phyloP scores from a whole-genome alignment of 805 yeast species.

The Vanderwaltozyma yarrowii region DNA sequence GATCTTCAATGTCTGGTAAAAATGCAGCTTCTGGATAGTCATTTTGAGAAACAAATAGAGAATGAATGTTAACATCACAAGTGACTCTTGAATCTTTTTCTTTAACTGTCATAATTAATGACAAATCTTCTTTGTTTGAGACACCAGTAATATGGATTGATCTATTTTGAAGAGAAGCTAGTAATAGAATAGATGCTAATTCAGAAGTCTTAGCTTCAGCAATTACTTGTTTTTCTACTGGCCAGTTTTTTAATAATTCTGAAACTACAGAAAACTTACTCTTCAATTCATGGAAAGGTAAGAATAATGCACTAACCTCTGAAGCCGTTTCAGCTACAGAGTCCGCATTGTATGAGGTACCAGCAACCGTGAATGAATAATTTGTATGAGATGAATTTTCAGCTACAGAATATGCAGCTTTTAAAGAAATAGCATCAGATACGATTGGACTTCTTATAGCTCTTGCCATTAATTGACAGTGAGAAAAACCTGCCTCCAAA shows the following conservation, averaged over 20 bases:
- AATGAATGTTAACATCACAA: conserved; percentile 76
- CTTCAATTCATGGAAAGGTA: conserved; percentile 68
- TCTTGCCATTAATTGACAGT: conserved; percentile 69
- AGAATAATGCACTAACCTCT: conserved; percentile 66
- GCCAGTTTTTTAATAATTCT: conserved; percentile 77
- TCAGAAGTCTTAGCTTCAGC: conserved; percentile 91
- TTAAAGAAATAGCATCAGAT: conserved; percentile 54
- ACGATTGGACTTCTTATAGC: conserved; percentile 50
- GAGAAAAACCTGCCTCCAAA: conserved; percentile 80
- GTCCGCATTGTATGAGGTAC: conserved; percentile 56
- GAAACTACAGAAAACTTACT: conserved; percentile 70
- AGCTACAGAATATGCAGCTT: conserved; percentile 44
- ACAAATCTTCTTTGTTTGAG: conserved; percentile 68
- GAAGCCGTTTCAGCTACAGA: conserved; percentile 52
- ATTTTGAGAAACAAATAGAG: conserved; percentile 65
- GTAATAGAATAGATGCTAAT: conserved; percentile 79
- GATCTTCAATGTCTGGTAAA: conserved; percentile 76
- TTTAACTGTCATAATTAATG: conserved; percentile 76
- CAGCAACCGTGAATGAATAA: conserved; percentile 75
- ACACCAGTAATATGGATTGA: conserved; percentile 85
- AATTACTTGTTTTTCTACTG: conserved; percentile 68
- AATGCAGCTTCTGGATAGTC: conserved; percentile 59
- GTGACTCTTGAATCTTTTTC: conserved; percentile 74
- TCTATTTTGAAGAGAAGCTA: conserved; percentile 80
- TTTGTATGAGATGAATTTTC: conserved; percentile 64